Evolutionary conservation across 306 rosid species (phyloP).

Genomic region (Cucumis melo): DNA sequence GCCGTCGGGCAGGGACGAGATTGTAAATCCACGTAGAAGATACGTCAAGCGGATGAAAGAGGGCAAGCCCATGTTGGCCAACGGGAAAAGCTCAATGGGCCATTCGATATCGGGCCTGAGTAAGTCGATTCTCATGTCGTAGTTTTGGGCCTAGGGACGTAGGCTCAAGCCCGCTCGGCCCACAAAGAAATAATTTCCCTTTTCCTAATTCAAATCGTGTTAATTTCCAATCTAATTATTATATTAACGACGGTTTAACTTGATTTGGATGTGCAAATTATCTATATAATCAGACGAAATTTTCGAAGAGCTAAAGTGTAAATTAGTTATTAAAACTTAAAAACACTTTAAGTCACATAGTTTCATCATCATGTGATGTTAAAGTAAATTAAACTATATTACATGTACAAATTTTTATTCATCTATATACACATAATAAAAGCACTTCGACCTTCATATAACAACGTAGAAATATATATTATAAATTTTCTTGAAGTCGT

Average conservation of each 20-base stretch:
- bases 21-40: background rate
- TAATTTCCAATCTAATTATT: too few relatives aligned
- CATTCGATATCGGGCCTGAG: background rate
- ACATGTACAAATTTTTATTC: too few relatives aligned
- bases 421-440: too few relatives aligned
- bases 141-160: background rate
- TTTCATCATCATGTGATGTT: too few relatives aligned
- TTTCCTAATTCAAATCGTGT: too few relatives aligned
- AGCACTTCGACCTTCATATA: background rate
- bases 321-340: too few relatives aligned
- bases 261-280: too few relatives aligned
- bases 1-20: background rate
- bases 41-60: background rate
- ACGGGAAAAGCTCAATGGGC: background rate
- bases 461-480: background rate
- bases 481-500: background rate
- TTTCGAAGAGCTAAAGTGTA: too few relatives aligned
- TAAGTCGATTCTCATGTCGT: background rate
- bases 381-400: too few relatives aligned
- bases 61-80: background rate
- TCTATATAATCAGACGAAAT: too few relatives aligned
- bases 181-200: background rate
- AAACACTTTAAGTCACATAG: too few relatives aligned
- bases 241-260: too few relatives aligned
- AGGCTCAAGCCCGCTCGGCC: background rate